phyloP scores from a whole-genome alignment of 208 protist genomes.

The Leishmania martiniquensis region DNA sequence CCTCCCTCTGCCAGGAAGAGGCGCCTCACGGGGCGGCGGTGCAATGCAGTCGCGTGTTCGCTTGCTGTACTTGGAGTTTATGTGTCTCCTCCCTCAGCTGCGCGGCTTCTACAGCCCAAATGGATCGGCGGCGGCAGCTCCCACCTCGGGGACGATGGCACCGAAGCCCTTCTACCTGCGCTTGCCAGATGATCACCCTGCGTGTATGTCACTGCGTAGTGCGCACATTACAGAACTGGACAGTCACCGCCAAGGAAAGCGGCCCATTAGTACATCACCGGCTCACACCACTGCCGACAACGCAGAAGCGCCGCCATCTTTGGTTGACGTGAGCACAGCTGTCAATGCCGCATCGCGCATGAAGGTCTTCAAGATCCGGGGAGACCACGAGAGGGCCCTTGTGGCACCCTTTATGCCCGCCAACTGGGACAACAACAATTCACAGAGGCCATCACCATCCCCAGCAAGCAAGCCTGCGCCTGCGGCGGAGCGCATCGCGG shows the following conservation, averaged over 20 bases:
- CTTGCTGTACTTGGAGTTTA: constrained; percentile 75
- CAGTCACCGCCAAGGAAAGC: background rate
- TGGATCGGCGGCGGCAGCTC: background rate
- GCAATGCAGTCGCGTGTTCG: constrained; percentile 44
- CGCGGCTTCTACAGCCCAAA: constrained; percentile 20
- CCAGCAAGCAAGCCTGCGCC: background rate
- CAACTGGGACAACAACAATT: constrained; percentile 31
- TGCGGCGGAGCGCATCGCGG: background rate
- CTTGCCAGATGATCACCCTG: constrained; percentile 11
- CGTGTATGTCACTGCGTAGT: constrained; percentile 5
- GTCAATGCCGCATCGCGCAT: background rate
- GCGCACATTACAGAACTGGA: constrained; percentile 5
- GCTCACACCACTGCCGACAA: background rate
- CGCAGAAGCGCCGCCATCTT: background rate
- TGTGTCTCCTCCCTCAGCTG: constrained; percentile 57
- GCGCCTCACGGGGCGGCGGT: background rate
- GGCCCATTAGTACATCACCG: background rate
- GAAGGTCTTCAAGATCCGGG: constrained; percentile 20
- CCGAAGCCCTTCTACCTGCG: constrained; percentile 21
- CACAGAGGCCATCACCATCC: background rate
- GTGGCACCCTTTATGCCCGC: constrained; percentile 29
- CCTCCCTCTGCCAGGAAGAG: background rate
- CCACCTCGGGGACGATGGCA: background rate
- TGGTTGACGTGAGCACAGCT: background rate
- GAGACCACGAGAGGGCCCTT: background rate